Conservation (phyloP, 192 early-diverging fungal genomes). For the Obelidium mucronatum region DNA sequence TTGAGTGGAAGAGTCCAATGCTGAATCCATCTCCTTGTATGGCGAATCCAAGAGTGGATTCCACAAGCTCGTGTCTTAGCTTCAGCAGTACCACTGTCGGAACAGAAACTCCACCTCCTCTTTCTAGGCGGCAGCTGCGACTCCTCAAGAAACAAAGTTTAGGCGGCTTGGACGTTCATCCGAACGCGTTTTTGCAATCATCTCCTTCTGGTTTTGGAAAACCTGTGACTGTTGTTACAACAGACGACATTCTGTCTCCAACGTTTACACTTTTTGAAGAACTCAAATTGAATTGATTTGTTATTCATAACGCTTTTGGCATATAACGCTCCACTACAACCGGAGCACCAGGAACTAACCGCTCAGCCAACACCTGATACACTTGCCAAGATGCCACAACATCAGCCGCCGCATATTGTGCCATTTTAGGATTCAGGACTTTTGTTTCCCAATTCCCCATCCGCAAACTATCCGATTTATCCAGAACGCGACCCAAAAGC, state of each 20-base stretch:
- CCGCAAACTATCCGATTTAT: background rate
- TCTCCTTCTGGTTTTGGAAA: background rate
- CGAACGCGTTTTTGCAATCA: background rate
- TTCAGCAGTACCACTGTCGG: background rate
- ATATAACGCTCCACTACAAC: too few relatives aligned
- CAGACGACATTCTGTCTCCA: background rate
- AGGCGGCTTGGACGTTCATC: background rate
- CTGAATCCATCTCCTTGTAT: background rate
- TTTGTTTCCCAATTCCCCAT: background rate
- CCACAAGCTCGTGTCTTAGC: background rate
- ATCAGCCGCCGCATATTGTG: conserved; percentile 10
- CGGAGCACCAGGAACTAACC: too few relatives aligned
- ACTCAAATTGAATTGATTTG: background rate
- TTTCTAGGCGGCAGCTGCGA: background rate
- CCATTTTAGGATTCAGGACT: background rate
- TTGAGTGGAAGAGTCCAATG: conserved; percentile 3
- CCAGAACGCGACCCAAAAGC: background rate
- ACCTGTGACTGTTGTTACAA: background rate
- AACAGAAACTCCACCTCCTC: background rate
- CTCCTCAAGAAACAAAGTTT: background rate
- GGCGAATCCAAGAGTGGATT: background rate
- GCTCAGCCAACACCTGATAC: too few relatives aligned
- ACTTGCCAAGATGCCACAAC: background rate
- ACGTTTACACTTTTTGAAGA: background rate
- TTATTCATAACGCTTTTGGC: too few relatives aligned